A percentile compares a stretch with the other conserved stretches of the same genome.
These are phyloP conservation scores for Strobilomyces echinocephalus DNA, from an alignment of 768 basidiomycete species.

Conservation along the genomic window DNA sequence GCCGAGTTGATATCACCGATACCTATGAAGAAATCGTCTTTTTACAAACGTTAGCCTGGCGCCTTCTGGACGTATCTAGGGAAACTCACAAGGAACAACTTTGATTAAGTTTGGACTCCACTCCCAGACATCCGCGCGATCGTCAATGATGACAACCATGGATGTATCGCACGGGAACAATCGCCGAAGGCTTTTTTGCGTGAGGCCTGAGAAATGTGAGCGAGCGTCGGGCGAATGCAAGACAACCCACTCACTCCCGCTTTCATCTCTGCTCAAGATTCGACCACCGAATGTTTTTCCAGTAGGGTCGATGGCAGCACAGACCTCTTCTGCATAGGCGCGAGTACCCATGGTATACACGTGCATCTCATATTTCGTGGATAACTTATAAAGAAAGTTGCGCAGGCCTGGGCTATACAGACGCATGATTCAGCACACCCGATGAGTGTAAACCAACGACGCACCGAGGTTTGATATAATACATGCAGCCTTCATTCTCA, in stretches of 20 bases:
- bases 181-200: constrained; percentile 86
- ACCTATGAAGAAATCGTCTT: constrained; percentile 96
- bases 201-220: constrained; percentile 55
- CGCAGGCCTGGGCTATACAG: constrained; percentile 69
- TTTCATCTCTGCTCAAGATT: constrained; percentile 90
- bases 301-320: constrained; percentile 88
- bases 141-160: constrained; percentile 99
- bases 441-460: constrained; percentile 19
- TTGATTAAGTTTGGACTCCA: constrained; percentile 96
- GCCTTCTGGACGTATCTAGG: neutral
- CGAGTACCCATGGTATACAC: constrained; percentile 99
- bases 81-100: constrained; percentile 82
- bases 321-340: constrained; percentile 93
- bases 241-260: constrained; percentile 68
- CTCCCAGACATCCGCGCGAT: constrained; percentile 97
- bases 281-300: constrained; percentile 81
- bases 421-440: neutral
- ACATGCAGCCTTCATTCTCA: constrained; percentile 83
- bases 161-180: constrained; percentile 96
- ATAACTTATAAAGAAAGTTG: constrained; percentile 67
- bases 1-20: constrained; percentile 98
- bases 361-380: constrained; percentile 93
- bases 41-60: constrained; percentile 2
- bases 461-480: constrained; percentile 96
- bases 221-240: neutral